Evolutionary conservation across 345 rosid species (phyloP), one percentile per base, ranked within the genome.

Genomic region (Passiflora organensis): DNA sequence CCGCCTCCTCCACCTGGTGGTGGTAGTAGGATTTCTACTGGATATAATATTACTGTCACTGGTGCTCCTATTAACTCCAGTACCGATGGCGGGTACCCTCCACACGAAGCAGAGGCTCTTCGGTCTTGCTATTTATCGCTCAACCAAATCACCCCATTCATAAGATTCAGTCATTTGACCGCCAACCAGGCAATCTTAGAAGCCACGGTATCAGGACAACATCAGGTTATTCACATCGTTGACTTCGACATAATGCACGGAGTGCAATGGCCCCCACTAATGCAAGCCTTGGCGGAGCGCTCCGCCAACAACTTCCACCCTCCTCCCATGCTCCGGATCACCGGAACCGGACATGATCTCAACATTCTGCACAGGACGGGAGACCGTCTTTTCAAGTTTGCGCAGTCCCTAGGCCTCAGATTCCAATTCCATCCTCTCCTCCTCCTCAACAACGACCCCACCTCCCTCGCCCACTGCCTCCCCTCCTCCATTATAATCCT

Each of bases 201-300:
- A 58, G 88, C 91, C 9, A 68, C 82, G 32, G 76, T 77, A 53
- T 49, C 54, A 52, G 86, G 78, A 48, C 85, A 78, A 46, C 76
- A 74, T 50, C n/a, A 13, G 15, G 68, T 77, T 11, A 67, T 86
- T 46, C 99, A 93, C 74, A 86, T 93, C 60, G 72, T 93, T 1
- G 99, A 93, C 63, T 84, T 93, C 51, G 95, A 93, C 67, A 88
- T 89, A 66, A 88, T 91, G 80, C 96, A 93, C 67, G 99, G 99
- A 16, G 86, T 93, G 39, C 99, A 93, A 55, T 93, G 99, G 99
- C 99, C 99, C 10, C 96, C 99, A 4, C 59, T 93, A 43, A 86
- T 93, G 99, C 99, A 93, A 51, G 96, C 96, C 53, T 73, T 93
- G 55, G 89, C 84, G 5, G 96, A 88, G 50, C 80, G 93, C 4